Evolutionary conservation across 148 eudicot genomes (phyloP), one percentile per base, ranked within the genome.

Genomic region (Diospyros kaki): DNA sequence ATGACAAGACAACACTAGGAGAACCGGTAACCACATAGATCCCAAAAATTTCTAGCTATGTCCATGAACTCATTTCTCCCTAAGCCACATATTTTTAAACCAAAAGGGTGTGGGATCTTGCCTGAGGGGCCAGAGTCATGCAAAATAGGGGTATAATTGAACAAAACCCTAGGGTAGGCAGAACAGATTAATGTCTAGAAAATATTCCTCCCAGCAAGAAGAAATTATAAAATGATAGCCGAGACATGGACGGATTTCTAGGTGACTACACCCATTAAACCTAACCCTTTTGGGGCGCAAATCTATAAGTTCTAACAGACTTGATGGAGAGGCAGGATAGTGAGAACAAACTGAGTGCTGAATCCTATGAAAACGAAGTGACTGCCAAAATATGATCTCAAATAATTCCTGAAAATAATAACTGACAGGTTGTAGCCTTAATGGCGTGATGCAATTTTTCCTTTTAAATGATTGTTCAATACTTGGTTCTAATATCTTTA

Each of bases 321-420:
- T 62, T 14, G 28, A 28, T 28, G 28, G 28, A 28, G 28, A 28
- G 28, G 28, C 28, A 28, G 28, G 28, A 0, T 28, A 28, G 28
- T 28, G 28, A 28, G 0, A 28, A 28, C 28, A 28, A 28, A 28
- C 28, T 28, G 28, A 28, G 28, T 62, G 8, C 66, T 62, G 44
- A 62, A 62, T 9, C 40, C 42, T 14, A 39, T 38, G 14, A 38
- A 62, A 62, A 6, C 63, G 6, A 18, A 10, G 48, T 58, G 44
- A 68, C 1, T 50, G 56, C 1, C 45, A 6, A 8, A 38, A 2
- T 18, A 41, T 51, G 40, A 75, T 38, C 28, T 66, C 55, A 12
- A 75, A 13, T 6, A 68, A 39, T 39, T 48, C 60, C 50, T 73
- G 6, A 73, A 64, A 68, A 73, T 73, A 50, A 50, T 62, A 51